Evolutionary conservation across 2,329 filamentous ascomycete species (phyloP), one percentile per base, ranked within the genome.

Genomic region (Ophiocordyceps camponoti-leonardi): DNA sequence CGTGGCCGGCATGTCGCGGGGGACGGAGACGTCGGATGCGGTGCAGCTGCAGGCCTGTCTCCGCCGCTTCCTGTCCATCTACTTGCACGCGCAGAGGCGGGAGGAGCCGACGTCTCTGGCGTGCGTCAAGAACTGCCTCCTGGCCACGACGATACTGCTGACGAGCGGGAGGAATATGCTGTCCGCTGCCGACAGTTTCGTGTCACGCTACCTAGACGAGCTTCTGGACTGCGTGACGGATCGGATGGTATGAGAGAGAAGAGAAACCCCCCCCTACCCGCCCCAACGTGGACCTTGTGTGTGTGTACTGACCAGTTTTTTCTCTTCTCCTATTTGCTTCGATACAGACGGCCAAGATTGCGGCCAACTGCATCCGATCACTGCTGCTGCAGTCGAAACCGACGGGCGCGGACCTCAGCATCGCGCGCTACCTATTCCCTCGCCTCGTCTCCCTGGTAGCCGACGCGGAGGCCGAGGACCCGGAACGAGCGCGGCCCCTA

Each of bases 61-160:
- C 11, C 78, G 82, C 28, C 79, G 86, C 6, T 92, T 95, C 67
- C 65, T 94, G 22, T 77, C 81, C 18, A 92, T 93, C 45, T 79
- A 87, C 52, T 70, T 83, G 20, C 71, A 83, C 51, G 81, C 81
- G 0, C 84, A 88, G 61, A 84, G 80, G 58, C 75, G 84, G 39
- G 83, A 88, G 55, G 64, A 61, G 10, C 79, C 88, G 19, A 79
- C 82, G 6, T 86, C 87, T 3, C 69, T 98, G 22, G 70, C 82
- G 1, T 94, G 87, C 59, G 90, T 95, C 56, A 95, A 93, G 68
- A 98, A 96, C 57, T 84, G 83, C 5, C 75, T 98, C 6, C 71
- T 98, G 43, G 86, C 87, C 1, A 81, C 83, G 42, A 94, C 92
- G 0, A 83, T 98, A 48, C 73, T 98, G 10, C 79, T 98, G 49